Percentiles rank a stretch among this genome's conserved stretches.
Conservation (phyloP, 768 basidiomycete species). For the Podaxis carcinomalis region DNA sequence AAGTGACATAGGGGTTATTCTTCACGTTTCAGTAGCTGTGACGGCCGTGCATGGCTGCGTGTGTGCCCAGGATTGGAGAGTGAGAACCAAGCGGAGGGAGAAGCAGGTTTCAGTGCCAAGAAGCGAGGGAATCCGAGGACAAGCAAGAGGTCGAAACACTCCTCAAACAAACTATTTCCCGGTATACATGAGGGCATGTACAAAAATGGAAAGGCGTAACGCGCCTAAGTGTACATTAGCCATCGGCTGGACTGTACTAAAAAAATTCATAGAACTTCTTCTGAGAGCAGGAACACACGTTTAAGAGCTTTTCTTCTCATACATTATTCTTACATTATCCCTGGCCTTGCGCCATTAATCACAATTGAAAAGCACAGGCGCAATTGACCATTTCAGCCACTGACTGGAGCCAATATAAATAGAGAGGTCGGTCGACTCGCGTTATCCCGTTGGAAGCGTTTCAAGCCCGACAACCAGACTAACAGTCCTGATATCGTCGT, state of each 20-base stretch:
- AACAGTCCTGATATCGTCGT: not conserved
- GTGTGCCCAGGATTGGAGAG: not conserved
- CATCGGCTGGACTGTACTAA: not conserved
- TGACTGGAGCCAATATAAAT: not conserved
- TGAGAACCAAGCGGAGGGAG: not conserved
- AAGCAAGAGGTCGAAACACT: not conserved
- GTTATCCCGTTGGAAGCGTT: not conserved
- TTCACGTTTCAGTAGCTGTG: not conserved
- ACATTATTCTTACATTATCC: not conserved
- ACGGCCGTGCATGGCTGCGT: not conserved
- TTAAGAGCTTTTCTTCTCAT: not conserved
- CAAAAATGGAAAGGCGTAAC: not conserved
- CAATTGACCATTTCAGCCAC: not conserved
- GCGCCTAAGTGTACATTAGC: not conserved
- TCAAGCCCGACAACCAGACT: not conserved
- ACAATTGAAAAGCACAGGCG: not conserved
- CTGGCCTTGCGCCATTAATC: conserved; percentile 1
- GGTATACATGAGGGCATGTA: not conserved
- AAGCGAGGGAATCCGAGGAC: not conserved
- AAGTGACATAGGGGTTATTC: not conserved
- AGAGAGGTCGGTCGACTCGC: not conserved
- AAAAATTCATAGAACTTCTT: not conserved
- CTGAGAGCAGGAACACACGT: not conserved
- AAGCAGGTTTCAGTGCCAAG: not conserved
- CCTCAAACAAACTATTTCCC: not conserved